These are phyloP conservation scores for Metschnikowia colocasiae DNA, from an alignment of 805 yeast genomes.

Conservation along the genomic window DNA sequence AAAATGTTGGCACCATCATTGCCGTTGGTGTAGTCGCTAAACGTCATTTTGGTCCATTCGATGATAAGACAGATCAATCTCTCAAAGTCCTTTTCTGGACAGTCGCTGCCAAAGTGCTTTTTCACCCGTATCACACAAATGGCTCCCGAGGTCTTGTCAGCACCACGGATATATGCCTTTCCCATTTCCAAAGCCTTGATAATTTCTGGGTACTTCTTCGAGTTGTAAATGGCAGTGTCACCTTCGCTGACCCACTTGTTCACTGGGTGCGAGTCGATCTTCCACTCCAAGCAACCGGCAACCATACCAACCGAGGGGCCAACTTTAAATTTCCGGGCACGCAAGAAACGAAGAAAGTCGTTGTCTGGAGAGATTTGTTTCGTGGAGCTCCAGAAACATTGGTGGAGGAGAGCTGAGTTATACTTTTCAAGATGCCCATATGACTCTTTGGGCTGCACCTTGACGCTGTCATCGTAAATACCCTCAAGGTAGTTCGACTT, in stretches of 20 bases:
- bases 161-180: constrained; percentile 17
- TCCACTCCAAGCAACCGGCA: constrained; percentile 18
- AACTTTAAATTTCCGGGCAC: constrained; percentile 19
- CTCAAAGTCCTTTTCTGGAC: constrained; percentile 23
- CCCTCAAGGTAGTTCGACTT: constrained; percentile 9
- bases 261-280: constrained; percentile 22
- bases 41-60: constrained; percentile 43
- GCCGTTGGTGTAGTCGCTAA: constrained; percentile 13
- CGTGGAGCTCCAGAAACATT: constrained; percentile 13
- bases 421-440: constrained; percentile 10
- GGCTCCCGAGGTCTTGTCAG: constrained; percentile 17
- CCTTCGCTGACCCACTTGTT: constrained; percentile 20
- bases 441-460: constrained; percentile 6
- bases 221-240: constrained; percentile 11
- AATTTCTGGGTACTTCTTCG: constrained; percentile 16
- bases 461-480: constrained; percentile 11
- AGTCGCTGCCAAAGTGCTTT: constrained; percentile 22
- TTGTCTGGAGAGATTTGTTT: constrained; percentile 18
- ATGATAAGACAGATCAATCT: constrained; percentile 18
- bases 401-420: constrained; percentile 16
- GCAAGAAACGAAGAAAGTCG: constrained; percentile 17
- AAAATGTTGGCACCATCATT: constrained; percentile 46
- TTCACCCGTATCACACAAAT: constrained; percentile 20
- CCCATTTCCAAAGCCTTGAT: constrained; percentile 17
- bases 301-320: constrained; percentile 13